Conservation (phyloP, 306 rosid species). For the Castanea mollissima region DNA sequence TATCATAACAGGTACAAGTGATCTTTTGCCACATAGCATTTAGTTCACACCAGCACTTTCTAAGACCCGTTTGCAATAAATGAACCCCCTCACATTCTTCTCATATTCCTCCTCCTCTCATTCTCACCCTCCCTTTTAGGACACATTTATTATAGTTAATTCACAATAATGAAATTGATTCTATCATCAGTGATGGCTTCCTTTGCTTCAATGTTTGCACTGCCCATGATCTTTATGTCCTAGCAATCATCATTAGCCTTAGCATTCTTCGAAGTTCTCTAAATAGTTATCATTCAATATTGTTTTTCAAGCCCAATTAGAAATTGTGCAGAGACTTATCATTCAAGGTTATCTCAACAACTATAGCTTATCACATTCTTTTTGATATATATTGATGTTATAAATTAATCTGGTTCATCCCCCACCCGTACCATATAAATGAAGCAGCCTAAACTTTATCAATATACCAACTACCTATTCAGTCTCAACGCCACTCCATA, state of each 20-base stretch:
- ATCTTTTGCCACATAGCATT: slow-evolving; percentile 1
- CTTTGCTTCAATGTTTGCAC: slow-evolving; percentile 21
- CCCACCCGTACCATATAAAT: too few species aligned
- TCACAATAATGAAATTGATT: slow-evolving; percentile 12
- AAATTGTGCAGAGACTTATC: too few species aligned
- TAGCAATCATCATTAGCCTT: slow-evolving; percentile 16
- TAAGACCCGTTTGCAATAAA: slow-evolving; percentile 8
- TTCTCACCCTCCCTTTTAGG: neutral
- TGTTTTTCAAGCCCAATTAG: too few species aligned
- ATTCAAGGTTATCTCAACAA: too few species aligned
- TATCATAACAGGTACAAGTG: slow-evolving; percentile 6
- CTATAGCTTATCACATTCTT: too few species aligned
- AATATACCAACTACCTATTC: too few species aligned
- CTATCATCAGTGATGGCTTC: slow-evolving; percentile 40
- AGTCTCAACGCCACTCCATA: too few species aligned
- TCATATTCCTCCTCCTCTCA: neutral
- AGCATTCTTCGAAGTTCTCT: neutral
- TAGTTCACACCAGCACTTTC: slow-evolving; percentile 28
- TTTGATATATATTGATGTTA: too few species aligned
- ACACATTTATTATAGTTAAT: slow-evolving; percentile 13
- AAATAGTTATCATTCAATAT: too few species aligned
- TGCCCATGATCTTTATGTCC: slow-evolving; percentile 20
- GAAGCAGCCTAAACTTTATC: too few species aligned
- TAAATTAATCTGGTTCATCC: too few species aligned
- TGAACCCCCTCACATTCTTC: neutral